phyloP scores from a whole-genome alignment of 768 basidiomycete genomes.

The Lentinula detonsa region DNA sequence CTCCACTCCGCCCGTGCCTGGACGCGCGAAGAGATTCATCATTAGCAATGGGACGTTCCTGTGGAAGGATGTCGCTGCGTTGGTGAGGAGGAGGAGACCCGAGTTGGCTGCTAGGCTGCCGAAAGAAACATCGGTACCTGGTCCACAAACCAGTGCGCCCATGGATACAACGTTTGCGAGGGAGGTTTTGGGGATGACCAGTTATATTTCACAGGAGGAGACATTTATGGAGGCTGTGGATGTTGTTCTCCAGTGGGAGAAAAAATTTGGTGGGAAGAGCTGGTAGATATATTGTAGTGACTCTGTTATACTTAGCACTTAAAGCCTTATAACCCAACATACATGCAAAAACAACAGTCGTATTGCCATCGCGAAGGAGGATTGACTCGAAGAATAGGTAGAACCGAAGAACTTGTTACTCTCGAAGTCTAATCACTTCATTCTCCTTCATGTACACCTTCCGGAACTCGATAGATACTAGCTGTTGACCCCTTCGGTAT shows the following conservation, averaged over 20 bases:
- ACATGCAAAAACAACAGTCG: no score
- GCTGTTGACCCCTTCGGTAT: no score
- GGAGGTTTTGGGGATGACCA: neutral
- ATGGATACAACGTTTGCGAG: neutral
- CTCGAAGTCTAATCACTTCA: no score
- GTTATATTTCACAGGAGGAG: conserved; percentile 3
- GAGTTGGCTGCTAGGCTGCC: conserved; percentile 5
- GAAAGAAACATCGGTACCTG: neutral
- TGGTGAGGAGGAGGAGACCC: neutral
- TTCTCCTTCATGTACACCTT: no score
- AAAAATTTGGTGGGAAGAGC: conserved; percentile 4
- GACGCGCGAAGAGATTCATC: conserved; percentile 5
- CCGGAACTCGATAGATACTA: no score
- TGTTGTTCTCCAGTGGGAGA: conserved; percentile 4
- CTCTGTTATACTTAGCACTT: no score
- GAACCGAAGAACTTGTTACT: no score
- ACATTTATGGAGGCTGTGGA: conserved; percentile 4
- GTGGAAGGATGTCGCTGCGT: neutral
- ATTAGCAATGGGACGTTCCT: neutral
- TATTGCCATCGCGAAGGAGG: no score
- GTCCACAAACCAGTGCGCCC: conserved; percentile 7
- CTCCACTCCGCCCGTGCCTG: conserved; percentile 2
- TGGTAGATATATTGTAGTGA: no score
- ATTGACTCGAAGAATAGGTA: no score
- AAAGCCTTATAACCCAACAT: no score